phyloP scores from a whole-genome alignment of 1,284 basidiomycete genomes.

The Apiotrichum brassicae region DNA sequence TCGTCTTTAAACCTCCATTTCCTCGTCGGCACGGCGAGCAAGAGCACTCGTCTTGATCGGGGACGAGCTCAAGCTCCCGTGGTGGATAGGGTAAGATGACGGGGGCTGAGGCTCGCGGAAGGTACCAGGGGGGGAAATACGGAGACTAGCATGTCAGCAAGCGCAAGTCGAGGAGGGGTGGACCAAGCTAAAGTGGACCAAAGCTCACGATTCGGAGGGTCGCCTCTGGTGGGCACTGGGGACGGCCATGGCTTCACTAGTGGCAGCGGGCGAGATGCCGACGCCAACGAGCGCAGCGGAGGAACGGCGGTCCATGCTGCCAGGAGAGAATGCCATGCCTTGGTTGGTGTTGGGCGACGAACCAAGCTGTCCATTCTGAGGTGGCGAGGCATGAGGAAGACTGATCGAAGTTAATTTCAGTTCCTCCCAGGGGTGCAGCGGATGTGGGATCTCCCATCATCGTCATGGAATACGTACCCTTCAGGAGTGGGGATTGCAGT shows the following conservation, averaged over 20 bases:
- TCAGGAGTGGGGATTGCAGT: slow-evolving; percentile 93
- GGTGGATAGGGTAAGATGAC: slow-evolving; percentile 42
- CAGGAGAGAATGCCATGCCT: slow-evolving; percentile 8
- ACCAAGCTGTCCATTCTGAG: slow-evolving; percentile 32
- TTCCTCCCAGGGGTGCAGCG: background rate
- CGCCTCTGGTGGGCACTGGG: slow-evolving; percentile 31
- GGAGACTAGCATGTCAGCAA: slow-evolving; percentile 6
- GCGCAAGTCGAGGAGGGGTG: background rate
- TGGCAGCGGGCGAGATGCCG: slow-evolving; percentile 36
- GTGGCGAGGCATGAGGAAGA: slow-evolving; percentile 45
- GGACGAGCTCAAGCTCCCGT: slow-evolving; percentile 34
- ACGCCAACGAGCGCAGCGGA: slow-evolving; percentile 30
- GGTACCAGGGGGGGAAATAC: slow-evolving; percentile 38
- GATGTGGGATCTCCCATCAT: background rate
- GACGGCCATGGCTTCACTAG: slow-evolving; percentile 35
- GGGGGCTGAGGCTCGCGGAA: slow-evolving; percentile 30
- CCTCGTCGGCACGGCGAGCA: slow-evolving; percentile 37
- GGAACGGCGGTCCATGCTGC: slow-evolving; percentile 7
- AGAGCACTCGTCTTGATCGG: slow-evolving; percentile 44
- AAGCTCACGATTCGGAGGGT: slow-evolving; percentile 35
- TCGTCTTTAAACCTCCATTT: slow-evolving; percentile 18
- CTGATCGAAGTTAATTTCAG: slow-evolving; percentile 17
- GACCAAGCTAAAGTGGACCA: no score
- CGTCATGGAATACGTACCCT: slow-evolving; percentile 58
- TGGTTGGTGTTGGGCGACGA: slow-evolving; percentile 37